Base-by-base conservation (phyloP, 805 yeast genomes). In the Candida ortonii region DNA sequence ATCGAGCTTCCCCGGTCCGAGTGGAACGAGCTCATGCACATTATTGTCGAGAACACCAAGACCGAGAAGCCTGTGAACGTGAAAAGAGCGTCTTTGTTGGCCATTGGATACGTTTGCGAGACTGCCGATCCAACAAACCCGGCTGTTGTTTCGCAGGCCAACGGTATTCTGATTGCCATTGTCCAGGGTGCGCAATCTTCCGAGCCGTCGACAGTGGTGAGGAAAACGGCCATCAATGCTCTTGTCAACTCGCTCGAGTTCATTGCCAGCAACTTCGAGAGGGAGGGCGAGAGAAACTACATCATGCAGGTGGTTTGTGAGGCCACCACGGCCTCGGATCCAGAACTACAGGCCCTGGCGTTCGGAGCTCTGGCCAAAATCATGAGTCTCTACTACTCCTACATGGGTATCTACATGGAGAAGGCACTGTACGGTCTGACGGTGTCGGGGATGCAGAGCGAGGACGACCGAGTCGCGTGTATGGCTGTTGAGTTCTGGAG, bases 401-500 rank as follows among this genome's bases (percentile, higher is more conserved):
- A 76, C 65, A 93, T 93, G 98, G 76, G 84, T 43, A 78, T 89
- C 35, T 93, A 93, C 62, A 93, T 93, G 98, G 97, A 90, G 64
- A 88, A 86, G 67, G 98, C 98, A 2, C 66, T 93, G 34, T 93
- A 84, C 50, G 86, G 87, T 12, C 71, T 93, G 39, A 89, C 97
- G 4, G 88, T 90, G 27, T 65, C 80, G 14, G 97, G 97, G 27
- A 93, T 93, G 96, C 81, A 81, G 61, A 80, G 87, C 38, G 47
- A 52, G 6, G 83, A 86, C 63, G 95, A 84, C 52, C 76, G 76
- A 50, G 97, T 93, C 19, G 83, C 96, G 1, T 87, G 97, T 57
- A 89, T 90, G 97, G 97, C 98, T 19, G 93, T 93, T 38, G 98
- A 93, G 65, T 90, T 93, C 60, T 93, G 98, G 98, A 80, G 90